phyloP scores from a whole-genome alignment of 345 rosid genomes.

The Psidium friedrichsthalianum region DNA sequence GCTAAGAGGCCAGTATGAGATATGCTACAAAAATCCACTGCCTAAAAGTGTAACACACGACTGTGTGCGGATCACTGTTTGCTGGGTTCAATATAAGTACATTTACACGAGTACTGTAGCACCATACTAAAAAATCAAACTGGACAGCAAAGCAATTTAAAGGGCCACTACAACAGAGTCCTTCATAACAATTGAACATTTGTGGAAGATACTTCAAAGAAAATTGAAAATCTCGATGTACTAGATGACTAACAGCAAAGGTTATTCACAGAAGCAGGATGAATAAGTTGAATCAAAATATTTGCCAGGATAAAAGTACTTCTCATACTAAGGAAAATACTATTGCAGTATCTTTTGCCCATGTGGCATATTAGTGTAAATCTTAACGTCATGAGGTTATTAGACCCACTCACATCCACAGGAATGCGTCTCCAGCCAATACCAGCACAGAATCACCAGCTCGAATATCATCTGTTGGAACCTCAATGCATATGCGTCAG shows the following conservation, averaged over 20 bases:
- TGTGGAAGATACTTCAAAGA: not conserved
- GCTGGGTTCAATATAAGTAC: not conserved
- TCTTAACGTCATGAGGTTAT: not conserved
- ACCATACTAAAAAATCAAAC: not conserved
- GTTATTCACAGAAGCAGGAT: not conserved
- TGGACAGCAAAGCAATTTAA: not conserved
- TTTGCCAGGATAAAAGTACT: not conserved
- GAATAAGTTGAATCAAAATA: not conserved
- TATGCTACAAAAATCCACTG: not conserved
- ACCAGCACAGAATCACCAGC: constrained; percentile 81
- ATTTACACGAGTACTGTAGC: not conserved
- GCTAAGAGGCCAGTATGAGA: not conserved
- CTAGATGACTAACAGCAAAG: not conserved
- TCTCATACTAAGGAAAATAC: not conserved
- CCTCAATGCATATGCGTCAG: constrained; percentile 73
- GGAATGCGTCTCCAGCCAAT: constrained; percentile 90
- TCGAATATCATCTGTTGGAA: constrained; percentile 79
- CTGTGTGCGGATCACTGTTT: not conserved
- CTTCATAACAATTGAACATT: not conserved
- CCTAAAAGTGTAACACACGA: not conserved
- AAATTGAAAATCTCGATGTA: not conserved
- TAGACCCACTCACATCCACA: constrained; percentile 67
- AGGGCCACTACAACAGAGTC: not conserved
- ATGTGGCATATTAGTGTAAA: not conserved
- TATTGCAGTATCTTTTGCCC: not conserved